These are phyloP conservation scores for Metschnikowia cerradonensis DNA, from an alignment of 805 yeast genomes.

Conservation along the genomic window DNA sequence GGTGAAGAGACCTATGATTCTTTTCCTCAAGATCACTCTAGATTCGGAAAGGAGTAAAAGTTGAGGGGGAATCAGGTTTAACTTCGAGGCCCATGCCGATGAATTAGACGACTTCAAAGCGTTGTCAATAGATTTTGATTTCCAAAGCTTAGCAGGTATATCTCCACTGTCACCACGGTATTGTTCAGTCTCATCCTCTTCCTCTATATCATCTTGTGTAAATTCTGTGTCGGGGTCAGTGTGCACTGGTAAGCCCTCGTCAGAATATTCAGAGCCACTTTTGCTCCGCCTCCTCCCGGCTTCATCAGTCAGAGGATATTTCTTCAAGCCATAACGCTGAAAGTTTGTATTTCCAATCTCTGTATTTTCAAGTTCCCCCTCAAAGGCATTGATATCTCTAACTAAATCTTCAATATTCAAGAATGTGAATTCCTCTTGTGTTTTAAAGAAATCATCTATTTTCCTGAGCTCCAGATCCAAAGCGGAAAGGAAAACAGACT, in stretches of 20 bases:
- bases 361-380: constrained; percentile 25
- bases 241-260: constrained; percentile 15
- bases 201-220: constrained; percentile 21
- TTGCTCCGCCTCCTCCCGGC: constrained; percentile 9
- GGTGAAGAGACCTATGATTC: constrained; percentile 42
- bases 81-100: constrained; percentile 17
- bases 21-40: constrained; percentile 45
- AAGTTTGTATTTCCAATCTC: constrained; percentile 9
- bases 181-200: constrained; percentile 9
- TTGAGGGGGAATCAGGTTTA: constrained; percentile 16
- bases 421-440: constrained; percentile 59
- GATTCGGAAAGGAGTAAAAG: constrained; percentile 36
- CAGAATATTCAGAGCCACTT: constrained; percentile 18
- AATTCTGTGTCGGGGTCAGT: constrained; percentile 37
- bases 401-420: constrained; percentile 52
- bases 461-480: constrained; percentile 73
- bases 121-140: constrained; percentile 29
- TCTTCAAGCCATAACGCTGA: constrained; percentile 9
- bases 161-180: constrained; percentile 7
- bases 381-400: constrained; percentile 63
- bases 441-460: constrained; percentile 68
- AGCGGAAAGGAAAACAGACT: constrained; percentile 60
- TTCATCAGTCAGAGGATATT: constrained; percentile 6
- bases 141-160: constrained; percentile 9
- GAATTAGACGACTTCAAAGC: constrained; percentile 36